Percentiles rank a stretch among this genome's conserved stretches.
phyloP scores from a whole-genome alignment of 2,329 filamentous ascomycete genomes.

The Trichophyton mentagrophytes region DNA sequence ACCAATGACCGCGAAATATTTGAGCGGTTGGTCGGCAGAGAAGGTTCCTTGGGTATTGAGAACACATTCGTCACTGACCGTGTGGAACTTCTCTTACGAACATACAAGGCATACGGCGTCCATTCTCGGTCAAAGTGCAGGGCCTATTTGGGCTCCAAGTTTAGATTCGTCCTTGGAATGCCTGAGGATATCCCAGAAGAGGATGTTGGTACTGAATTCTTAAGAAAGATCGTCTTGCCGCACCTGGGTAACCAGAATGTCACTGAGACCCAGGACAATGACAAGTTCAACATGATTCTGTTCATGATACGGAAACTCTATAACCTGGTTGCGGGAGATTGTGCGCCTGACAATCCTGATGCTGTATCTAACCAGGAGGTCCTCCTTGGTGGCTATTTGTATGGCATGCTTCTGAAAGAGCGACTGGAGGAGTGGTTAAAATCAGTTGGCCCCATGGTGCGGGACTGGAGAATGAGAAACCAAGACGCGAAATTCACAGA shows the following conservation, averaged over 20 bases:
- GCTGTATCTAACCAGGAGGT: constrained; percentile 94
- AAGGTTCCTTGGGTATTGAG: constrained; percentile 61
- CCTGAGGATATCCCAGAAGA: constrained; percentile 74
- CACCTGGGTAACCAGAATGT: constrained; percentile 80
- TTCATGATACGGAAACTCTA: constrained; percentile 98
- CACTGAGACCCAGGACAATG: constrained; percentile 67
- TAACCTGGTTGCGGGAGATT: constrained; percentile 81
- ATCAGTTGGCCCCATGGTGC: constrained; percentile 43
- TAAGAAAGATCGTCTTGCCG: constrained; percentile 79
- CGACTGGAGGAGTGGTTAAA: constrained; percentile 77
- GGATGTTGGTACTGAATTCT: constrained; percentile 80
- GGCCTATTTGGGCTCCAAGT: constrained; percentile 79
- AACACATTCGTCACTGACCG: constrained; percentile 94
- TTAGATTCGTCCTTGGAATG: constrained; percentile 74
- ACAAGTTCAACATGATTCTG: constrained; percentile 87
- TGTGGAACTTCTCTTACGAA: constrained; percentile 78
- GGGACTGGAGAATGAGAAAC: constrained; percentile 44
- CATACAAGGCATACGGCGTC: constrained; percentile 80
- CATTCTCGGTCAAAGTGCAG: constrained; percentile 72
- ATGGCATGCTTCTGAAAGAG: constrained; percentile 92
- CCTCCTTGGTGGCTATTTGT: constrained; percentile 81
- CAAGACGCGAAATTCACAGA: constrained; percentile 54
- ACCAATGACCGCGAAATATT: constrained; percentile 96
- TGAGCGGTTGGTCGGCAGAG: constrained; percentile 72
- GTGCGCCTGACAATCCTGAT: constrained; percentile 88